Evolutionary conservation across 2,329 filamentous ascomycete species (phyloP), one percentile per base, ranked within the genome.

Genomic region (Stemphylium vesicarium): DNA sequence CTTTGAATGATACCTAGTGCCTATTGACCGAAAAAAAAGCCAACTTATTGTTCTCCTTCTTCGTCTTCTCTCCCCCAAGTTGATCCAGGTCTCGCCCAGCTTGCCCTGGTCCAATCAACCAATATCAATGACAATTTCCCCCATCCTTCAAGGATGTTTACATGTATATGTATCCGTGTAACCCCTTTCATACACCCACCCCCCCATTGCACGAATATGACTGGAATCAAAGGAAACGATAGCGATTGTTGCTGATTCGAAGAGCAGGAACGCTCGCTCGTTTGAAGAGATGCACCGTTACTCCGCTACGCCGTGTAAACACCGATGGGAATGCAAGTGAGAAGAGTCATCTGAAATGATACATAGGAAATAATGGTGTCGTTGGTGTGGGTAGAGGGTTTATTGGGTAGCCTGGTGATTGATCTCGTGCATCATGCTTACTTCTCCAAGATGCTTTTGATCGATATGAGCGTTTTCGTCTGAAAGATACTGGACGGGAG

Each of bases 391-490:
- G 10, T 31, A 36, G 18, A 13, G 11, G 2, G 13, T 40, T 62
- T 66, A 75, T 57, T 73, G 72, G 4, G 70, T 72, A 53, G 66
- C 54, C 46, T 73, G 66, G n/a, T 71, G 68, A 20, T 48, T 57
- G n/a, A 66, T 38, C 4, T 53, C 55, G 47, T 70, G 64, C 15
- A 70, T 50, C 64, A 72, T 62, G 44, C 57, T 68, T 8, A 75
- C 61, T 38, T 75, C 68, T 10, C 68, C 70, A 37, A 73, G 65
- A 37, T 74, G 71, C 47, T 76, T 76, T 32, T 68, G 62, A 43
- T 74, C 73, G 32, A 71, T 57, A 26, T 63, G 59, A 16, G 65
- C 57, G 36, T 60, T 46, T 32, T 62, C 47, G 4, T 63, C 54
- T 4, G 60, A 33, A 2, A 71, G 56, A 8, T 57, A 50, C 45